Conservation (phyloP, 2,329 filamentous ascomycete genomes). For the Curvularia sp. region DNA sequence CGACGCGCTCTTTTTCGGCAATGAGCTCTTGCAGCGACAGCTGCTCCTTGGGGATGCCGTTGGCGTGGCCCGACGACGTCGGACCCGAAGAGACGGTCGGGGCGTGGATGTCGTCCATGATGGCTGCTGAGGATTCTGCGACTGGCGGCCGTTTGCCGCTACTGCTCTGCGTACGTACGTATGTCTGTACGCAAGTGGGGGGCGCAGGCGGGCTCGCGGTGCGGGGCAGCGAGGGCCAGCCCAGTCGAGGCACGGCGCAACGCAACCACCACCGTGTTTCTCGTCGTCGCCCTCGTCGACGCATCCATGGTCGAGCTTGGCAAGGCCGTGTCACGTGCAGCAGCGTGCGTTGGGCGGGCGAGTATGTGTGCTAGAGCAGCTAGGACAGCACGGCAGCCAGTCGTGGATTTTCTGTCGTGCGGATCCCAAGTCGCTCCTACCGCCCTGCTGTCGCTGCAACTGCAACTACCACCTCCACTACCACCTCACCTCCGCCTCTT, state of each 20-base stretch:
- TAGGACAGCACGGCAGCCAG: background rate
- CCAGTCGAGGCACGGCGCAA: background rate
- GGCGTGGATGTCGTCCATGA: constrained; percentile 72
- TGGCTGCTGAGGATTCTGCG: background rate
- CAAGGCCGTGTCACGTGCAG: background rate
- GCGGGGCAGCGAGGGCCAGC: background rate
- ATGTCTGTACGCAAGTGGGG: background rate
- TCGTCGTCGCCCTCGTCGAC: background rate
- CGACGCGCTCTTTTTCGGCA: constrained; percentile 80
- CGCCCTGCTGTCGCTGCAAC: constrained; percentile 19
- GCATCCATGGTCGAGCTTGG: background rate
- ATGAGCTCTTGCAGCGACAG: constrained; percentile 81
- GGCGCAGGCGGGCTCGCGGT: background rate
- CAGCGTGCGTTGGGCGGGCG: background rate
- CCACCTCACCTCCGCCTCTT: constrained; percentile 19
- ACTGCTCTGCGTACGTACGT: background rate
- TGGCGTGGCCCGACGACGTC: constrained; percentile 64
- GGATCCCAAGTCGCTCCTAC: constrained; percentile 9
- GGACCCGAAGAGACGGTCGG: constrained; percentile 81
- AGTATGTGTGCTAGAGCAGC: background rate
- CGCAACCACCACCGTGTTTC: background rate
- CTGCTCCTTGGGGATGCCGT: constrained; percentile 67
- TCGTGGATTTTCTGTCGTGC: background rate
- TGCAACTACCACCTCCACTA: constrained; percentile 19
- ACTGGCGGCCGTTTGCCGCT: background rate